A percentile compares a stretch with the other conserved stretches of the same genome.
Conservation (phyloP, 169 alveolate species). For the Fabrea salina region DNA sequence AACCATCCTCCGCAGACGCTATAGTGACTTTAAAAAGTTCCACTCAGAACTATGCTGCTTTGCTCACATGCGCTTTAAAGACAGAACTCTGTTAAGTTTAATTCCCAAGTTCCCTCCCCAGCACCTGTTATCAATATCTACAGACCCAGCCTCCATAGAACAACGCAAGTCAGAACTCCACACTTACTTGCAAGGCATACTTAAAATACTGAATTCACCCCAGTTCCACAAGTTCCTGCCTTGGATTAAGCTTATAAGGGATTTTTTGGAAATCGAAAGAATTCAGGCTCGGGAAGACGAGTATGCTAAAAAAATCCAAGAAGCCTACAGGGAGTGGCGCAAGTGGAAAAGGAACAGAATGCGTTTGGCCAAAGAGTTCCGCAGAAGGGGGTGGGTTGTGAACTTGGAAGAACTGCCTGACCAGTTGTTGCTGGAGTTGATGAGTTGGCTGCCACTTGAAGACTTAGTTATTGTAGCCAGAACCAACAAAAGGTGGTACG, state of each 20-base stretch:
- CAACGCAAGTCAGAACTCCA: not conserved
- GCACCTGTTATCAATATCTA: not conserved
- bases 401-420: constrained; percentile 16
- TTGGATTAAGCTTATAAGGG: constrained; percentile 15
- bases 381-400: not conserved
- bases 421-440: not conserved
- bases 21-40: not conserved
- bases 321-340: constrained; percentile 10
- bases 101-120: not conserved
- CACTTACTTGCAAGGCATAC: constrained; percentile 5
- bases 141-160: not conserved
- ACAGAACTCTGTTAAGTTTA: not conserved
- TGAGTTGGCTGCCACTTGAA: not conserved
- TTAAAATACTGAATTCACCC: no score
- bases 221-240: no score
- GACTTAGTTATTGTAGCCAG: not conserved
- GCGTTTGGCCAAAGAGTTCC: not conserved
- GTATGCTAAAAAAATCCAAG: constrained; percentile 10
- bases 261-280: constrained; percentile 11
- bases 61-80: not conserved
- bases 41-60: not conserved
- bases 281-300: constrained; percentile 22
- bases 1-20: constrained; percentile 17
- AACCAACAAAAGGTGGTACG: not conserved
- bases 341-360: not conserved